Evolutionary conservation across 306 rosid species (phyloP).

Genomic region (Calophaca sinica): DNA sequence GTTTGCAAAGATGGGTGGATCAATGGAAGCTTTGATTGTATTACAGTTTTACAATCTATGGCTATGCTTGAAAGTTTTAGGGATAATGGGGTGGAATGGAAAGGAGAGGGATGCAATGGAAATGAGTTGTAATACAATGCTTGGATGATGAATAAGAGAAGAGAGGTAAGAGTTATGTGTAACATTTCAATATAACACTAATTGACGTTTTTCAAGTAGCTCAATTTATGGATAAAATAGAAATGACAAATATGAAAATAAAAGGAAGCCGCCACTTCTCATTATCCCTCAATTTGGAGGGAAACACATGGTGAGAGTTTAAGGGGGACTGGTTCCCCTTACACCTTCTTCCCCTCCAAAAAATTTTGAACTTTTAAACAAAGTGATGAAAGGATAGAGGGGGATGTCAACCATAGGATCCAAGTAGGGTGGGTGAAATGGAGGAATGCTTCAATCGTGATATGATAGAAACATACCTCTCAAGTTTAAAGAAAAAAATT

Average conservation of each 20-base stretch:
- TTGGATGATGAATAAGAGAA: background rate
- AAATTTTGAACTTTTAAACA: background rate
- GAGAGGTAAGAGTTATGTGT: background rate
- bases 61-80: slow-evolving; percentile 28
- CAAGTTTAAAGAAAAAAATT: too few species aligned
- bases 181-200: background rate
- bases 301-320: background rate
- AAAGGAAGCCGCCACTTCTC: background rate
- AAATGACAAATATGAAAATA: background rate
- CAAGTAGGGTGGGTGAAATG: too few species aligned
- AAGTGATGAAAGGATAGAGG: too few species aligned
- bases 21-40: slow-evolving; percentile 9
- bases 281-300: background rate
- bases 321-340: background rate
- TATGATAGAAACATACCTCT: too few species aligned
- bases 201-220: background rate
- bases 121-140: background rate
- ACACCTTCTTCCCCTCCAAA: background rate
- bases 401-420: too few species aligned
- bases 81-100: slow-evolving; percentile 5
- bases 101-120: background rate
- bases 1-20: slow-evolving; percentile 12
- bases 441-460: too few species aligned
- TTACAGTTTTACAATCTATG: background rate
- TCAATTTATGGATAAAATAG: background rate